Base-by-base conservation (phyloP, 192 early-diverging fungal genomes). In the Podochytrium sp. region DNA sequence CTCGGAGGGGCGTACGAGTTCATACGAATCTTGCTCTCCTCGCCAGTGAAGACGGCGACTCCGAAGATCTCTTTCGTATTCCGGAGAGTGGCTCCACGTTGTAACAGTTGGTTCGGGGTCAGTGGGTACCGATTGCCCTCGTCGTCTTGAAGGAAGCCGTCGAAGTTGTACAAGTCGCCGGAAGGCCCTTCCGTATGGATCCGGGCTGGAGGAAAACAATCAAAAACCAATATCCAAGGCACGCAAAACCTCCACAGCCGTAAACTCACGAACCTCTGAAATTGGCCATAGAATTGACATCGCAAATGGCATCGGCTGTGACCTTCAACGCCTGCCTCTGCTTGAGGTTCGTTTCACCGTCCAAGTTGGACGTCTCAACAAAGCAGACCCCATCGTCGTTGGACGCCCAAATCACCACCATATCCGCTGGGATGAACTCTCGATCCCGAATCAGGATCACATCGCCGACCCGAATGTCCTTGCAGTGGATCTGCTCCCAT, bases 321-420 rank as follows among this genome's bases (percentile, higher is more conserved):
- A 69, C 82, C 42, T 83, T 85, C 39, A 76, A 41, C 27, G 75
- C 90, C 71, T 93, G 91, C 65, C 88, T 80, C 75, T 93, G 92
- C 83, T 95, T 96, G 38, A 96, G 81, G 83, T 93, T 95, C 18
- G 93, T 93, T 69, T 96, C 94, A 40, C 94, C 94, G 75, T 96
- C 94, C 60, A 96, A 81, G 16, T 92, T 89, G 0, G 93, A 89
- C 0, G 94, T 96, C 76, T 96, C 93, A 37, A 96, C 89, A 85
- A 89, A 95, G 63, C 92, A 94, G 33, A 85, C 84, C 34, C 91
- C 93, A 56, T 95, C 88, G 38, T 85, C 85, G 7, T 89, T 88
- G 23, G 89, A 81, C 1, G 92, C 89, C 20, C 86, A 83, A 27
- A 95, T 57, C 61, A 95, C 79, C 2, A 95, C 67, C 61, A 93